Base-by-base conservation (phyloP, 2,329 filamentous ascomycete species). In the Xylaria sp. region DNA sequence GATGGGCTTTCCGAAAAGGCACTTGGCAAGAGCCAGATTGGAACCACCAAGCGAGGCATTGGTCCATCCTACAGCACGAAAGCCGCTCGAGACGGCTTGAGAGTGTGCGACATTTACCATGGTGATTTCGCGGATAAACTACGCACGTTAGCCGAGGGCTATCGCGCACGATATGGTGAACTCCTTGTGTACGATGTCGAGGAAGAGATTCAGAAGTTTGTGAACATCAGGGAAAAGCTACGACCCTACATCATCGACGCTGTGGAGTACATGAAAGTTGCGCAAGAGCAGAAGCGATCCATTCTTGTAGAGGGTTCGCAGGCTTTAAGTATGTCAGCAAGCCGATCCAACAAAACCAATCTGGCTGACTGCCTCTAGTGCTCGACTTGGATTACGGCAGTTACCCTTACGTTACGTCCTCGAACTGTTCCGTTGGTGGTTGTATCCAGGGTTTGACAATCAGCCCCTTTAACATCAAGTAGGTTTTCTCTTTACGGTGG, bases 241-340 rank as follows among this genome's bases (percentile, higher is more conserved):
- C 83, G 83, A 54, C 83, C 85, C 25, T 92, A 88, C 73, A 86
- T 90, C 69, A 84, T 93, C 69, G 92, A 94, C 76, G 89, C 88
- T 68, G 86, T 92, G 33, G 84, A 87, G 48, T 87, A 92, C 63
- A 88, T 94, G 76, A 82, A 85, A 66, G 82, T 83, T 10, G 90
- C 89, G 1, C 89, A 92, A 77, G 80, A 86, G 64, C 82, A 82
- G 64, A 86, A 88, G 46, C 83, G 82, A 46, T 86, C 86, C 64
- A 89, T 93, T 71, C 83, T 93, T 2, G 84, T 93, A 12, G 91
- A 94, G 80, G 91, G 90, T 62, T 89, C 89, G 46, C 88, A 91
- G 39, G 73, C 73, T 74, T 79, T 89, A 57, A 88, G 67, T 69
- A 66, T 36, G 65, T 51, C 25, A 23, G 3, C 25, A 55, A 43